phyloP scores from a whole-genome alignment of 371 early-diverging fungal species.

The Haplosporangium sp. region DNA sequence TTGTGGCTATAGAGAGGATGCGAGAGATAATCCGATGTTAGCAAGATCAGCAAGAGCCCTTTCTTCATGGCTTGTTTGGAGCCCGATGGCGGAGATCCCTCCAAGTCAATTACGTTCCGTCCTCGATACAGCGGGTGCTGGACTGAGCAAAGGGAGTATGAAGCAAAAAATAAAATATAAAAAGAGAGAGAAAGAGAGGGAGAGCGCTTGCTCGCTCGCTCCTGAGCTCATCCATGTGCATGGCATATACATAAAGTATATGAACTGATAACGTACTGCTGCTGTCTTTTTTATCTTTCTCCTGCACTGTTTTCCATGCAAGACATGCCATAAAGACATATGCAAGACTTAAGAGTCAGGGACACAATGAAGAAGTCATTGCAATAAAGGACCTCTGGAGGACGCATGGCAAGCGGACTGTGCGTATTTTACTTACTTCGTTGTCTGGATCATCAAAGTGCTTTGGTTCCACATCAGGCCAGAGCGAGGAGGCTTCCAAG shows the following conservation, averaged over 20 bases:
- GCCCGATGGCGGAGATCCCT: no score
- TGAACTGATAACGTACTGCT: background rate
- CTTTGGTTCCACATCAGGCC: slow-evolving; percentile 33
- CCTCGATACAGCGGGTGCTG: no score
- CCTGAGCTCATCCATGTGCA: no score
- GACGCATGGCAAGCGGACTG: no score
- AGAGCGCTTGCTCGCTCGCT: background rate
- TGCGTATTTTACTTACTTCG: slow-evolving; percentile 26
- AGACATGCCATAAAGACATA: no score
- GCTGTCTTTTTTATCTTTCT: background rate
- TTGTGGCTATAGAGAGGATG: slow-evolving; percentile 15
- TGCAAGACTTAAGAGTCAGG: no score
- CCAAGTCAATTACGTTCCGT: no score
- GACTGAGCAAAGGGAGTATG: background rate
- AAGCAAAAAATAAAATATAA: background rate
- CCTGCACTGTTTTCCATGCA: background rate
- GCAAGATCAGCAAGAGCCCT: no score
- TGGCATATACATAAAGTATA: no score
- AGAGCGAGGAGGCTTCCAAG: slow-evolving; percentile 35
- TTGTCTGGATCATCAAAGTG: slow-evolving; percentile 68
- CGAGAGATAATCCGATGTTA: no score
- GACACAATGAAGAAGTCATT: background rate
- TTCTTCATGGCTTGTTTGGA: background rate
- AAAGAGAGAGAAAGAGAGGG: slow-evolving; percentile 1
- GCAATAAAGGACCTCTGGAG: background rate